phyloP scores from a whole-genome alignment of 768 basidiomycete genomes.

The Mycena vitilis region DNA sequence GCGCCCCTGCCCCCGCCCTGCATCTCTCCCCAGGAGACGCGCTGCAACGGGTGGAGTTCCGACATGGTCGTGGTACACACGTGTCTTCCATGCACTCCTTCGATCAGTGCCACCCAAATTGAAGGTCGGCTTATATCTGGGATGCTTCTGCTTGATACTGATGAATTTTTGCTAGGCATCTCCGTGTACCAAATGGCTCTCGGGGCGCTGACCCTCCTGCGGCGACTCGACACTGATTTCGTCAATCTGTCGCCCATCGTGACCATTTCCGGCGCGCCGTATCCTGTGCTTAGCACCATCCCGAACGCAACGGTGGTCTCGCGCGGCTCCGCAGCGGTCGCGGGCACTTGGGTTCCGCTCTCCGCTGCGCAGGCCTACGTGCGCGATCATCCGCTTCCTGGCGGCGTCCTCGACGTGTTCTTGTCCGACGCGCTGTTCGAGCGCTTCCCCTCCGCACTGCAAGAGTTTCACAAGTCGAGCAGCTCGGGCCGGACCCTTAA shows the following conservation, averaged over 20 bases:
- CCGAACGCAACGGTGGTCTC: slow-evolving; percentile 62
- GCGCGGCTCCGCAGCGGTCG: slow-evolving; percentile 63
- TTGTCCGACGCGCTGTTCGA: slow-evolving; percentile 71
- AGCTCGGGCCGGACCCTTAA: slow-evolving; percentile 60
- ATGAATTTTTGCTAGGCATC: slow-evolving; percentile 59
- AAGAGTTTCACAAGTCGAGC: slow-evolving; percentile 66
- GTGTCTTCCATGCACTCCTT: slow-evolving; percentile 69
- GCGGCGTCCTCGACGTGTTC: slow-evolving; percentile 62
- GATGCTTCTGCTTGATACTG: slow-evolving; percentile 19
- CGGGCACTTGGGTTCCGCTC: slow-evolving; percentile 80
- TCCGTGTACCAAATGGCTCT: slow-evolving; percentile 80
- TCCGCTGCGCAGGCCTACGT: slow-evolving; percentile 63
- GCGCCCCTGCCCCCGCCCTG: slow-evolving; percentile 46
- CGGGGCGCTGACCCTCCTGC: slow-evolving; percentile 65
- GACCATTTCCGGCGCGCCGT: slow-evolving; percentile 55
- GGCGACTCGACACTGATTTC: slow-evolving; percentile 84
- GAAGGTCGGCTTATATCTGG: slow-evolving; percentile 64
- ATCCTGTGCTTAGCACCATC: slow-evolving; percentile 51
- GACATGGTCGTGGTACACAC: slow-evolving; percentile 70
- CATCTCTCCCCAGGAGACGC: slow-evolving; percentile 56
- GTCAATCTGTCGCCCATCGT: slow-evolving; percentile 76
- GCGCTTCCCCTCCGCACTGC: slow-evolving; percentile 71
- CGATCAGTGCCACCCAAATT: slow-evolving; percentile 74
- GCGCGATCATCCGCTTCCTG: slow-evolving; percentile 55
- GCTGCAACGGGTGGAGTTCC: slow-evolving; percentile 44